phyloP scores from a whole-genome alignment of 768 basidiomycete genomes.

The Agaricus subrufescens region DNA sequence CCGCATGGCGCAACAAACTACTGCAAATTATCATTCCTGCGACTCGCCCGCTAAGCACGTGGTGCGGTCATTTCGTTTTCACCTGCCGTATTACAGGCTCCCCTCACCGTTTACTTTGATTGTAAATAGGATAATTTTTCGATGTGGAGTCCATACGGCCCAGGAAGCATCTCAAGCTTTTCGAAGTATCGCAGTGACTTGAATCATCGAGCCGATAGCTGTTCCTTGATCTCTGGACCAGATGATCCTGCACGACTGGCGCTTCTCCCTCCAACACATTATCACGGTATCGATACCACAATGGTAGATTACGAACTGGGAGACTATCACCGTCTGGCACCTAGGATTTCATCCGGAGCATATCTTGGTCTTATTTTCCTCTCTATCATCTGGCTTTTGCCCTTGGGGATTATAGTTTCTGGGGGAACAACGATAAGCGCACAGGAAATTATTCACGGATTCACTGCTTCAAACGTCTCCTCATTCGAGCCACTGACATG shows the following conservation, averaged over 20 bases:
- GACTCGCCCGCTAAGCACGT: neutral
- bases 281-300: neutral
- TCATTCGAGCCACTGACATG: neutral
- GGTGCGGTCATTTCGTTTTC: neutral
- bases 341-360: neutral
- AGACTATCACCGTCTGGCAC: neutral
- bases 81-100: neutral
- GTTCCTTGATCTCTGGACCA: neutral
- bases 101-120: neutral
- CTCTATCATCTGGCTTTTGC: neutral
- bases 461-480: neutral
- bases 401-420: neutral
- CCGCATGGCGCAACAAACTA: neutral
- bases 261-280: neutral
- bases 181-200: neutral
- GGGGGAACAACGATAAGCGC: neutral
- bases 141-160: neutral
- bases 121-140: neutral
- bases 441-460: neutral
- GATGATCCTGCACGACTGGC: neutral
- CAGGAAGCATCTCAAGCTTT: neutral
- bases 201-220: neutral
- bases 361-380: conserved; percentile 4
- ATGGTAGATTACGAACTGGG: neutral
- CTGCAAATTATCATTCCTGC: neutral